These are phyloP conservation scores for Aspergillus fumigatus DNA, from an alignment of 2,329 filamentous ascomycete genomes.

Conservation along the genomic window DNA sequence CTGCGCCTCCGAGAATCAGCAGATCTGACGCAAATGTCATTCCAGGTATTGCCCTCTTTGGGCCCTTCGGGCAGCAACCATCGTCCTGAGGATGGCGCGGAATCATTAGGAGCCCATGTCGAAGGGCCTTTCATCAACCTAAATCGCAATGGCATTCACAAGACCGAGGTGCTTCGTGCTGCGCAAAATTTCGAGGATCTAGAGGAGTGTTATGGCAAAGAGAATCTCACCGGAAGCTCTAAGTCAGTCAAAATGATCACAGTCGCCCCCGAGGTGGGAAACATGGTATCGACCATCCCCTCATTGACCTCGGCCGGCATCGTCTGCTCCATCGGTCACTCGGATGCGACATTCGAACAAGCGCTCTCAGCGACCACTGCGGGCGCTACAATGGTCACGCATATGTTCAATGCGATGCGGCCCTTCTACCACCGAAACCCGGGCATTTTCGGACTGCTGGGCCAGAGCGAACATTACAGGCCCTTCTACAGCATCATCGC, in stretches of 20 bases:
- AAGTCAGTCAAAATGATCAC: constrained; percentile 71
- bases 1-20: neutral
- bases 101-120: constrained; percentile 84
- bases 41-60: constrained; percentile 65
- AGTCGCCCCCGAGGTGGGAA: constrained; percentile 73
- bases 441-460: constrained; percentile 81
- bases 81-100: constrained; percentile 63
- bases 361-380: constrained; percentile 66
- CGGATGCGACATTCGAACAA: constrained; percentile 80
- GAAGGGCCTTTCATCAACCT: constrained; percentile 86
- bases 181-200: constrained; percentile 60
- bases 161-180: constrained; percentile 63
- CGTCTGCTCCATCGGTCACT: constrained; percentile 77
- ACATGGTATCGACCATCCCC: constrained; percentile 65
- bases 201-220: constrained; percentile 54
- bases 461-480: constrained; percentile 52
- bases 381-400: constrained; percentile 84
- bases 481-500: constrained; percentile 88
- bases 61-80: constrained; percentile 63
- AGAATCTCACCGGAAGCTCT: constrained; percentile 52
- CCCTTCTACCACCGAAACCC: constrained; percentile 88
- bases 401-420: constrained; percentile 91
- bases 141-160: constrained; percentile 83
- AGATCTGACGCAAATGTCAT: neutral
- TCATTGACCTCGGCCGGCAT: constrained; percentile 63